Evolutionary conservation across 2,329 filamentous ascomycete genomes (phyloP).

Genomic region (Emmonsia crescens): DNA sequence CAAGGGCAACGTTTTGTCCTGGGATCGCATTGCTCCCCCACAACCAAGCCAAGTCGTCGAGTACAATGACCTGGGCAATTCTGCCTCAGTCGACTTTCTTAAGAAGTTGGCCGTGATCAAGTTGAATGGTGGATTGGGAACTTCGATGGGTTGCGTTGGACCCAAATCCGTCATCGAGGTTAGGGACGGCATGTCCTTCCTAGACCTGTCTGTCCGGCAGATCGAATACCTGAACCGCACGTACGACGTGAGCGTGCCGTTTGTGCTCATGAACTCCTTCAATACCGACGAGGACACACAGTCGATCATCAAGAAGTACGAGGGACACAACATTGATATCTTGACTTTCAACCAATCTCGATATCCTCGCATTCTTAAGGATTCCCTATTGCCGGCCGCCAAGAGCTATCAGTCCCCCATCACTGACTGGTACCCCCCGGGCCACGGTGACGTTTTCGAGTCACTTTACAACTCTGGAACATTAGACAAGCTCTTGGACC

Average conservation of each 20-base stretch:
- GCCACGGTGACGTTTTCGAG: constrained; percentile 99
- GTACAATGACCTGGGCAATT: constrained; percentile 81
- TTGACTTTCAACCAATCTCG: constrained; percentile 99
- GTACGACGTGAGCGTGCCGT: constrained; percentile 92
- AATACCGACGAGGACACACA: constrained; percentile 98
- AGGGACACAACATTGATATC: constrained; percentile 99
- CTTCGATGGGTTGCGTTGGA: constrained; percentile 98
- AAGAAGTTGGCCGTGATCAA: constrained; percentile 97
- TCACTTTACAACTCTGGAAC: constrained; percentile 98
- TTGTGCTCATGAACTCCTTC: constrained; percentile 99
- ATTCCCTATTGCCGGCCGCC: constrained; percentile 90
- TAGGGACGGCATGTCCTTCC: constrained; percentile 99
- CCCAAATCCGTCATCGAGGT: constrained; percentile 99
- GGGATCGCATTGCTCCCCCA: constrained; percentile 92
- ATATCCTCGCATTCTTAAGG: constrained; percentile 96
- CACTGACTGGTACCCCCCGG: constrained; percentile 96
- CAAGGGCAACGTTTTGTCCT: constrained; percentile 91
- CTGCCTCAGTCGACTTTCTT: constrained; percentile 84
- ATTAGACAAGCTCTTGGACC: constrained; percentile 88
- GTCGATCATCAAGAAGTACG: constrained; percentile 99
- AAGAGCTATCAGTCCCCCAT: constrained; percentile 80
- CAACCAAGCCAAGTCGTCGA: constrained; percentile 89
- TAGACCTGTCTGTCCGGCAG: constrained; percentile 95
- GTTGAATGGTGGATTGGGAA: constrained; percentile 98
- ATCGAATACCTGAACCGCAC: constrained; percentile 99